Evolutionary conservation across 106 monocot species (phyloP).

Genomic region (Phalaenopsis aphrodite): DNA sequence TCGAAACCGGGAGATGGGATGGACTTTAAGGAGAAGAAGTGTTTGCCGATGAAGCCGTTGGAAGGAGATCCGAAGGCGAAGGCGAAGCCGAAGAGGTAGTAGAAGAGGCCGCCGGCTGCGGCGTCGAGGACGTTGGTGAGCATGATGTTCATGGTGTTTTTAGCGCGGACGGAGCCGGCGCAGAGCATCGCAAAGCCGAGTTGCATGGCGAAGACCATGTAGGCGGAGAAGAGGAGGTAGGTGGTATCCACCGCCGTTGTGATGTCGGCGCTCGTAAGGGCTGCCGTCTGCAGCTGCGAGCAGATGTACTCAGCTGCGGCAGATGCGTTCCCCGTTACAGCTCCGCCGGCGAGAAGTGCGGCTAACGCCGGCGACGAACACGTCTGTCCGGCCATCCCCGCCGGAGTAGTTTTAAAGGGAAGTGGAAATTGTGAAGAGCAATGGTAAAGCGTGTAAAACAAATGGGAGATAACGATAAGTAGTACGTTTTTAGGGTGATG

Average conservation of each 20-base stretch:
- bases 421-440: background rate
- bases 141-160: conserved; percentile 73
- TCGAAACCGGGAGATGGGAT: conserved; percentile 32
- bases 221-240: conserved; percentile 86
- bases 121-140: conserved; percentile 30
- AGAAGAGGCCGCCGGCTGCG: conserved; percentile 19
- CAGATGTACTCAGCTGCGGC: conserved; percentile 31
- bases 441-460: no score
- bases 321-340: conserved; percentile 9
- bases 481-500: background rate
- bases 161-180: conserved; percentile 85
- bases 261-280: conserved; percentile 15
- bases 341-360: background rate
- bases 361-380: conserved; percentile 8
- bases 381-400: background rate
- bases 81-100: conserved; percentile 28
- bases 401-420: background rate
- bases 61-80: conserved; percentile 24
- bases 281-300: conserved; percentile 10
- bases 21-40: conserved; percentile 33
- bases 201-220: conserved; percentile 93
- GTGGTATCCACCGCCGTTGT: conserved; percentile 33
- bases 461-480: no score
- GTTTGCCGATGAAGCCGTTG: conserved; percentile 50
- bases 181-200: conserved; percentile 97